phyloP scores from a whole-genome alignment of 1,284 basidiomycete species.

The Xerocomus nothofagi region DNA sequence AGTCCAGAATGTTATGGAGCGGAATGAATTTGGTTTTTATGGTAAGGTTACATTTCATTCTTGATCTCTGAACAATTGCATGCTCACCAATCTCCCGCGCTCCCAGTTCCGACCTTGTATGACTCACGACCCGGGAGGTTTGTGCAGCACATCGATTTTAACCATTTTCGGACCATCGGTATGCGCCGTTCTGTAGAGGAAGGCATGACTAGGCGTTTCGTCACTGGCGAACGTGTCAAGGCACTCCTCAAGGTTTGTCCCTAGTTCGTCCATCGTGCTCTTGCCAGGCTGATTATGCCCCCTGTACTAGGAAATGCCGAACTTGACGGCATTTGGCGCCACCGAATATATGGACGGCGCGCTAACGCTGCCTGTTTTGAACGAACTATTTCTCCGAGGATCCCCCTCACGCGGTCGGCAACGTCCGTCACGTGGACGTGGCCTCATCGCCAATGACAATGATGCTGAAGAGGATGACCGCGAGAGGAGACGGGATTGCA shows the following conservation, averaged over 20 bases:
- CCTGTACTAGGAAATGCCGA: conserved; percentile 79
- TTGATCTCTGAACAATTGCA: conserved; percentile 1
- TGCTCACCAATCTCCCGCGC: conserved; percentile 4
- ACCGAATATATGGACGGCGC: conserved; percentile 97
- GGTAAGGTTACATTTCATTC: conserved; percentile 35
- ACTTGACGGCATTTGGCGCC: conserved; percentile 81
- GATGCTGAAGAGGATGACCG: conserved; percentile 69
- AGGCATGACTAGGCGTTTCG: conserved; percentile 86
- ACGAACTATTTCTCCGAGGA: conserved; percentile 85
- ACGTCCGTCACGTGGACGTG: conserved; percentile 67
- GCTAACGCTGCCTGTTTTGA: conserved; percentile 76
- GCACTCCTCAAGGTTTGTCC: conserved; percentile 73
- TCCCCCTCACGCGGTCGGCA: conserved; percentile 64
- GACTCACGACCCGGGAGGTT: conserved; percentile 76
- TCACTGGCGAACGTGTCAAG: conserved; percentile 85
- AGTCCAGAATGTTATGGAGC: conserved; percentile 64
- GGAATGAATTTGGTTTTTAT: conserved; percentile 65
- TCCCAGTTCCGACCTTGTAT: conserved; percentile 65
- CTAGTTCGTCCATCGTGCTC: conserved; percentile 6
- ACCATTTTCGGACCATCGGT: conserved; percentile 92
- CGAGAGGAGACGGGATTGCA: conserved; percentile 74
- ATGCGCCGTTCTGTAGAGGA: conserved; percentile 92
- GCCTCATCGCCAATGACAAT: conserved; percentile 45
- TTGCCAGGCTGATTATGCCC: conserved; percentile 14
- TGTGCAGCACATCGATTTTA: conserved; percentile 83